Conservation (phyloP, 2,329 filamentous ascomycete genomes). For the Monilinia laxa region DNA sequence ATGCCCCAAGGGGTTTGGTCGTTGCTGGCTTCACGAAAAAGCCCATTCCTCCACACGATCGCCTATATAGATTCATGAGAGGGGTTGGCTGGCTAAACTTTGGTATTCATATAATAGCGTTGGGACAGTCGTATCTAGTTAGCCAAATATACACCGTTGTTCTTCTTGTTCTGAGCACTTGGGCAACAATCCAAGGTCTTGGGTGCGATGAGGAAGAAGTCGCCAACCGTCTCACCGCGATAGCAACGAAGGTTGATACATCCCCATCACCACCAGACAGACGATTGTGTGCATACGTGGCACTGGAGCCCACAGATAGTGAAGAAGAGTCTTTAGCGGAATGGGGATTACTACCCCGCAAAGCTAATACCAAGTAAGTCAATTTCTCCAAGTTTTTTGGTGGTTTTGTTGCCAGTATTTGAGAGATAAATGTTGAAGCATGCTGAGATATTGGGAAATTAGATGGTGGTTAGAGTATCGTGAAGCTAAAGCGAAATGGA, state of each 20-base stretch:
- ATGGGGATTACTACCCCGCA: constrained; percentile 7
- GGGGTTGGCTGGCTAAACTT: constrained; percentile 4
- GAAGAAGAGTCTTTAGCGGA: constrained; percentile 13
- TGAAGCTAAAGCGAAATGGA: constrained; percentile 1
- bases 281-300: constrained; percentile 11
- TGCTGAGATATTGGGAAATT: not conserved
- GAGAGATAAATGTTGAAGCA: not conserved
- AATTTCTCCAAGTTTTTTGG: not conserved
- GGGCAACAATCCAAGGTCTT: constrained; percentile 36
- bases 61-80: not conserved
- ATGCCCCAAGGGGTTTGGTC: not conserved
- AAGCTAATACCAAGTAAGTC: not conserved
- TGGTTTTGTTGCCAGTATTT: not conserved
- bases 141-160: constrained; percentile 18
- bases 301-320: not conserved
- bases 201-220: not conserved
- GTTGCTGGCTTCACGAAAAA: not conserved
- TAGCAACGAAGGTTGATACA: not conserved
- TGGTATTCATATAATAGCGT: constrained; percentile 20
- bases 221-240: not conserved
- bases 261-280: not conserved
- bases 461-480: not conserved
- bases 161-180: constrained; percentile 34
- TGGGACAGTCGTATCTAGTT: constrained; percentile 20
- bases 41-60: not conserved